phyloP scores from a whole-genome alignment of 2,329 filamentous ascomycete species.

The Parastagonospora nodorum region DNA sequence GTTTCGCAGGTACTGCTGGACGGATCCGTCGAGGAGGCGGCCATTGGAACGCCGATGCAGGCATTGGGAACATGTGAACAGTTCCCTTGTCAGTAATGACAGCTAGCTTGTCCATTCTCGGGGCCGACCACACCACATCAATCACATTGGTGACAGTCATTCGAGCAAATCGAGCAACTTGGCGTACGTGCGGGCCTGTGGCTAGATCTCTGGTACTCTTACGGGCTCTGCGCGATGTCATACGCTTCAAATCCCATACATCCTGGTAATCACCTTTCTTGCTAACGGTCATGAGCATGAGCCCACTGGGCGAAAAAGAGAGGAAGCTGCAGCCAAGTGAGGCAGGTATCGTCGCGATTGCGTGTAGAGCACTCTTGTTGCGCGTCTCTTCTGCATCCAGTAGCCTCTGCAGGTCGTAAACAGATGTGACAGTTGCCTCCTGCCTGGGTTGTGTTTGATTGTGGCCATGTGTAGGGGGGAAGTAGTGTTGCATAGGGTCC shows the following conservation, averaged over 20 bases:
- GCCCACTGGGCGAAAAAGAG: constrained; percentile 75
- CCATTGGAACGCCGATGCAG: constrained; percentile 82
- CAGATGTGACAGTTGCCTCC: constrained; percentile 75
- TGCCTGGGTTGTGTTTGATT: constrained; percentile 56
- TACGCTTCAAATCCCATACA: constrained; percentile 77
- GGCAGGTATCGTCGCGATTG: constrained; percentile 72
- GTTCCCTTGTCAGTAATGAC: constrained; percentile 96
- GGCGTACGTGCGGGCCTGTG: constrained; percentile 65
- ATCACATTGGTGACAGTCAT: constrained; percentile 91
- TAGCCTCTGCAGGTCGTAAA: constrained; percentile 71
- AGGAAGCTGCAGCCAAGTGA: constrained; percentile 79
- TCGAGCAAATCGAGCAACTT: constrained; percentile 85
- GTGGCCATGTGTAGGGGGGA: constrained; percentile 77
- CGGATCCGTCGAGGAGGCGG: constrained; percentile 67
- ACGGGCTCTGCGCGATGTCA: constrained; percentile 52
- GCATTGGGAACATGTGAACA: constrained; percentile 88
- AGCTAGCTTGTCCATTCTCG: constrained; percentile 80
- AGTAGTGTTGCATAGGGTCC: constrained; percentile 58
- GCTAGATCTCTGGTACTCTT: constrained; percentile 37
- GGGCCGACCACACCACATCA: constrained; percentile 85
- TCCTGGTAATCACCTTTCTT: constrained; percentile 83
- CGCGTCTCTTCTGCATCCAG: constrained; percentile 53
- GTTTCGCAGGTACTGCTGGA: constrained; percentile 26
- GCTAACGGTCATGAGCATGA: constrained; percentile 78
- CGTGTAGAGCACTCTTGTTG: constrained; percentile 59